phyloP scores from a whole-genome alignment of 192 early-diverging fungal genomes.

The Backusella psychrophila region DNA sequence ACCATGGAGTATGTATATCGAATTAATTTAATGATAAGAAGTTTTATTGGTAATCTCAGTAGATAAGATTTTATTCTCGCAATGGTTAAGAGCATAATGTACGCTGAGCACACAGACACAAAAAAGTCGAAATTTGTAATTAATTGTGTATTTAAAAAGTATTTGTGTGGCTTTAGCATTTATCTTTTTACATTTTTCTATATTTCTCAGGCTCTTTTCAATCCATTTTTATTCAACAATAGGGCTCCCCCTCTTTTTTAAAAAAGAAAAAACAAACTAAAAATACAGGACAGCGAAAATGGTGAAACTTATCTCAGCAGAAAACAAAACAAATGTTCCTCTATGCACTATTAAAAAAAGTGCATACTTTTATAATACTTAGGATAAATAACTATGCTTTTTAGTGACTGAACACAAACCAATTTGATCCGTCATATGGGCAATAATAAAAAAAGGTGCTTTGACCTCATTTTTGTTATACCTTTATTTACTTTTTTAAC shows the following conservation, averaged over 20 bases:
- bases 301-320: neutral
- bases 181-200: neutral
- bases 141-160: neutral
- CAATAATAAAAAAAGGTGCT: neutral
- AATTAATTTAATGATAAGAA: too few relatives aligned
- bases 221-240: neutral
- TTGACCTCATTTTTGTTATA: constrained; percentile 6
- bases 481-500: neutral
- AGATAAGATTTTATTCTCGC: too few relatives aligned
- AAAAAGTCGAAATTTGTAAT: neutral
- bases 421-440: neutral
- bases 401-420: neutral
- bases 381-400: neutral
- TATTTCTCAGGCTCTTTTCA: constrained; percentile 1
- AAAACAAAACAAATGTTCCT: too few relatives aligned
- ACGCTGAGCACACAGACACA: neutral
- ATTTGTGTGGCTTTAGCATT: neutral
- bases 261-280: neutral
- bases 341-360: neutral
- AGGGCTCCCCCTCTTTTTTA: neutral
- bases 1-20: neutral
- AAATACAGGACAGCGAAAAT: neutral
- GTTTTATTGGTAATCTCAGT: too few relatives aligned
- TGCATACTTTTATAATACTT: neutral
- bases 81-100: neutral